A percentile compares a stretch with the other conserved stretches of the same genome.
Conservation (phyloP, 192 early-diverging fungal genomes). For the Pilaira anomala region DNA sequence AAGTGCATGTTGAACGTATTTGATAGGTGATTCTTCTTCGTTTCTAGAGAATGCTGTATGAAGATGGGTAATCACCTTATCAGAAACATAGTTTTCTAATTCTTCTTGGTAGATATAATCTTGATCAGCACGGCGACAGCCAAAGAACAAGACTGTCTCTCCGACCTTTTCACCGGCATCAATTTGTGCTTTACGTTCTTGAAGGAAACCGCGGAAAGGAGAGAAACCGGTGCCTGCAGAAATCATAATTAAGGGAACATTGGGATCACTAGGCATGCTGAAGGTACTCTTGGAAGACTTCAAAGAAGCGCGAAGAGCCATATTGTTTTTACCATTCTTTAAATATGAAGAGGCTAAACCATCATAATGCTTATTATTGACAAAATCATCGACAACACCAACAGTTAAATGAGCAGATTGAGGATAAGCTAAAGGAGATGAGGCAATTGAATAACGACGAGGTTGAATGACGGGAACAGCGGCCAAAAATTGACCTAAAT, state of each 20-base stretch:
- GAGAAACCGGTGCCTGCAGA: conserved; percentile 91
- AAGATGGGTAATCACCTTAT: conserved; percentile 57
- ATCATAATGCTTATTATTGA: conserved; percentile 21
- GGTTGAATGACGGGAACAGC: conserved; percentile 57
- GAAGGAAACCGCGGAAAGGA: conserved; percentile 87
- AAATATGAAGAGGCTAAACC: conserved; percentile 34
- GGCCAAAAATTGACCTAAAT: conserved; percentile 42
- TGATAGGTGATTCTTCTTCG: conserved; percentile 11
- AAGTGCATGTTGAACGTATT: conserved; percentile 35
- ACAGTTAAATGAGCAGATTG: conserved; percentile 26
- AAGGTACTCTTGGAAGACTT: conserved; percentile 47
- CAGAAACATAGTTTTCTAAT: conserved; percentile 45
- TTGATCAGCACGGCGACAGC: conserved; percentile 64
- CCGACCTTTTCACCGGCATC: conserved; percentile 61
- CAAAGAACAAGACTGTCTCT: conserved; percentile 64
- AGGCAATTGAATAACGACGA: conserved; percentile 83
- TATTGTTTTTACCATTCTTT: conserved; percentile 17
- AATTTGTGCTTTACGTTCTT: conserved; percentile 30
- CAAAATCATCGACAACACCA: conserved; percentile 34
- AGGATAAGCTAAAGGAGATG: conserved; percentile 53
- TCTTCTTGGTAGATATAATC: conserved; percentile 72
- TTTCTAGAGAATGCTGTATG: conserved; percentile 61
- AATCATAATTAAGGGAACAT: conserved; percentile 77
- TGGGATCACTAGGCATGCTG: conserved; percentile 53
- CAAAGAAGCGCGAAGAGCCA: conserved; percentile 9